Conservation (phyloP, 176 grass and related monocot species). For the Carex scoparia region DNA sequence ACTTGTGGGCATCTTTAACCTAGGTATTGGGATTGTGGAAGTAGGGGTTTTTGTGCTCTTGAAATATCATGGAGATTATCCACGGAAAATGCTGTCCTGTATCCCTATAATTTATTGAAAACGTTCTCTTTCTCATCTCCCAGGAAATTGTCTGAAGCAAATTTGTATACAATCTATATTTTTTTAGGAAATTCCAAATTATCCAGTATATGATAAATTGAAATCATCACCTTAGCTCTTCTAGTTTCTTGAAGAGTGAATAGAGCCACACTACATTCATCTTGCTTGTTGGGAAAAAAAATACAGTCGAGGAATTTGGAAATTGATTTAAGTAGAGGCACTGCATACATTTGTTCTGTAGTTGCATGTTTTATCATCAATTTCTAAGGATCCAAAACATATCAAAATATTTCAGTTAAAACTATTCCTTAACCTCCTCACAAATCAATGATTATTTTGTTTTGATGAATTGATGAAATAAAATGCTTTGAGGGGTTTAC, state of each 20-base stretch:
- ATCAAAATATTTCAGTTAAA: neutral
- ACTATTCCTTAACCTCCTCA: neutral
- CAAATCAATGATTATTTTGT: neutral
- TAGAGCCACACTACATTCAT: too few relatives aligned
- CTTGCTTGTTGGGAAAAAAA: neutral
- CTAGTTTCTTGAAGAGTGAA: too few relatives aligned
- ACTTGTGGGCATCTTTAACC: neutral
- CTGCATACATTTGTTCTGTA: neutral
- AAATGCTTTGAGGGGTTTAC: neutral
- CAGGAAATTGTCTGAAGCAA: neutral
- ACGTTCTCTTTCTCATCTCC: neutral
- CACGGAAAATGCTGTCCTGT: neutral
- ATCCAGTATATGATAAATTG: neutral
- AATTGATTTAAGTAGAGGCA: neutral
- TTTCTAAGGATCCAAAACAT: neutral
- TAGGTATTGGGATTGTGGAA: neutral
- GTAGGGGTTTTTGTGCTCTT: neutral
- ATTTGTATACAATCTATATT: neutral
- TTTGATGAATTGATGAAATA: neutral
- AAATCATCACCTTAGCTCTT: neutral
- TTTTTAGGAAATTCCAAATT: neutral
- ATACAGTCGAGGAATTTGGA: neutral
- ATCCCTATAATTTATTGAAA: neutral
- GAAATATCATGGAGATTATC: neutral
- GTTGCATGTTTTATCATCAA: neutral